Conservation (phyloP, 108 stramenopile genomes). For the Conticribra guillardii region DNA sequence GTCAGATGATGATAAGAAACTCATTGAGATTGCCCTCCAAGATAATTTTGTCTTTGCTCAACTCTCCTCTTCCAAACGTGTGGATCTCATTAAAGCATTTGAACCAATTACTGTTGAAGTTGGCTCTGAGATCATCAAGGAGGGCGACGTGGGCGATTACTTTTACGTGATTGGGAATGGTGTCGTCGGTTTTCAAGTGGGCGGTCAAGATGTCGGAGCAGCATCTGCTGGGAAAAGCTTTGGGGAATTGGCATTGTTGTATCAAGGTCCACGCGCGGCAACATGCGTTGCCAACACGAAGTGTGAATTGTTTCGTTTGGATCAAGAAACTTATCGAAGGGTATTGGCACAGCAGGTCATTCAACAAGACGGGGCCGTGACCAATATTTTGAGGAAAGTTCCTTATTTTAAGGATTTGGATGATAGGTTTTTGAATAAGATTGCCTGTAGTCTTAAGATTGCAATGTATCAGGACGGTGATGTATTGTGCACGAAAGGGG, state of each 20-base stretch:
- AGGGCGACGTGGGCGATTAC: slow-evolving; percentile 94
- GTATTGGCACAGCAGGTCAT: slow-evolving; percentile 65
- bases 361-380: slow-evolving; percentile 68
- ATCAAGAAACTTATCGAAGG: slow-evolving; percentile 79
- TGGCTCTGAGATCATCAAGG: slow-evolving; percentile 79
- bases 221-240: slow-evolving; percentile 73
- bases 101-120: slow-evolving; percentile 44
- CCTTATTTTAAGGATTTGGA: slow-evolving; percentile 67
- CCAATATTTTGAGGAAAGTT: slow-evolving; percentile 65
- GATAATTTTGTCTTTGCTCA: slow-evolving; percentile 83
- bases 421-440: slow-evolving; percentile 45
- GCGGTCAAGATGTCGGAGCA: slow-evolving; percentile 70
- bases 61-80: slow-evolving; percentile 52
- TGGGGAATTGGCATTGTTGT: slow-evolving; percentile 94
- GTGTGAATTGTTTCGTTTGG: slow-evolving; percentile 68
- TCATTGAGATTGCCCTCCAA: slow-evolving; percentile 58
- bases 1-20: slow-evolving; percentile 42
- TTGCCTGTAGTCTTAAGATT: slow-evolving; percentile 54
- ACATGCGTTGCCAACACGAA: slow-evolving; percentile 73
- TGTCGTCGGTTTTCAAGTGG: slow-evolving; percentile 64
- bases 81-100: slow-evolving; percentile 73
- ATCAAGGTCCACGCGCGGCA: slow-evolving; percentile 93
- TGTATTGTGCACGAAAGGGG: slow-evolving; percentile 59
- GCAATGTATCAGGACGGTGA: slow-evolving; percentile 64
- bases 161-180: slow-evolving; percentile 85